phyloP scores from a whole-genome alignment of 2,329 filamentous ascomycete species.

The Periconia macrospinosa region DNA sequence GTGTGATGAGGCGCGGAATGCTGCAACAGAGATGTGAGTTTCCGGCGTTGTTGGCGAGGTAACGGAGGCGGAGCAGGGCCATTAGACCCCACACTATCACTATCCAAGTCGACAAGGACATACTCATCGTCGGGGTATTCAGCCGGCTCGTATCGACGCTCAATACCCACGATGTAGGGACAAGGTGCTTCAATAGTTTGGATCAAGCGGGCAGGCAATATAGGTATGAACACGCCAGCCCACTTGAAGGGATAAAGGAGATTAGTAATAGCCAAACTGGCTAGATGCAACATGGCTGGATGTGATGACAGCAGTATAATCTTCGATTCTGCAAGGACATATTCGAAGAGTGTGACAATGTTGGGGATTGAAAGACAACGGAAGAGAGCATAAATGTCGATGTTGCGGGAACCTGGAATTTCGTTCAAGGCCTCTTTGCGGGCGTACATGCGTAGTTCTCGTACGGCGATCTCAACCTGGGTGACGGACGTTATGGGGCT shows the following conservation, averaged over 20 bases:
- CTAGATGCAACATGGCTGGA: slow-evolving; percentile 92
- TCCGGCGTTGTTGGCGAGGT: slow-evolving; percentile 85
- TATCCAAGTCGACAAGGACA: slow-evolving; percentile 90
- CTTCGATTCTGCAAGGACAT: slow-evolving; percentile 86
- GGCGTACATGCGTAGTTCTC: slow-evolving; percentile 88
- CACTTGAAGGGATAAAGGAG: slow-evolving; percentile 89
- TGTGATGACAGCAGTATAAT: slow-evolving; percentile 97
- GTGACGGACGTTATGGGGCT: slow-evolving; percentile 92
- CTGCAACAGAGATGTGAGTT: slow-evolving; percentile 85
- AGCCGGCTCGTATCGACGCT: slow-evolving; percentile 83
- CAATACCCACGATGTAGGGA: slow-evolving; percentile 95
- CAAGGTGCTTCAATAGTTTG: slow-evolving; percentile 93
- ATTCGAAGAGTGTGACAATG: slow-evolving; percentile 90
- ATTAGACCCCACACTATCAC: slow-evolving; percentile 86
- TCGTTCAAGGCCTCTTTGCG: slow-evolving; percentile 93
- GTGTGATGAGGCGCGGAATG: slow-evolving; percentile 87
- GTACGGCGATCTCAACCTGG: slow-evolving; percentile 87
- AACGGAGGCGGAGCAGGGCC: slow-evolving; percentile 72
- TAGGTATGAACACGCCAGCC: slow-evolving; percentile 91
- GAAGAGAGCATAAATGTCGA: slow-evolving; percentile 92
- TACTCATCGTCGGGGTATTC: slow-evolving; percentile 94
- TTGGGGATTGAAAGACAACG: slow-evolving; percentile 87
- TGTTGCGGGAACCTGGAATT: slow-evolving; percentile 86
- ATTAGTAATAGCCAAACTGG: slow-evolving; percentile 81
- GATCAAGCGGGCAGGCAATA: slow-evolving; percentile 83